Evolutionary conservation across 768 basidiomycete species (phyloP), one percentile per base, ranked within the genome.

Genomic region (Pholiota microspora): DNA sequence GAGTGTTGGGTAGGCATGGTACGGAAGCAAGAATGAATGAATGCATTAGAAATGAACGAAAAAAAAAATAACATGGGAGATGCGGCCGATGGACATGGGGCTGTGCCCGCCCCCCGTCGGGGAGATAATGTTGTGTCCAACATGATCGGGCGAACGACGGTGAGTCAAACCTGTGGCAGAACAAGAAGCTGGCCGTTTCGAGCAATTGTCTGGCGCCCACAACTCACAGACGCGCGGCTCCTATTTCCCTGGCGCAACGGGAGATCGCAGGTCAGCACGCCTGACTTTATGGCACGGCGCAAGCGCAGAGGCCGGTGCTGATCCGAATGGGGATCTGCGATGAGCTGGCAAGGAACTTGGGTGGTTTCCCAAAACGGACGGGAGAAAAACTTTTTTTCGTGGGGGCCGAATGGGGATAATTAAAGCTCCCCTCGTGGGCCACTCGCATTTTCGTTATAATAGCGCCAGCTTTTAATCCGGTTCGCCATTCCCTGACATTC

Each of bases 371-470:
- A 42, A 42, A 16, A 13, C 15, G 40, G 18, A 9, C 36, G 25
- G 7, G 10, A 32, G 44, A 51, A 51, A 51, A 42, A 24, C 31
- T 48, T 54, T 54, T 48, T 40, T 10, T 18, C n/a, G n/a, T n/a
- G n/a, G n/a, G n/a, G n/a, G 44, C 56, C 50, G 49, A 32, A 62
- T 49, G 58, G 59, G 53, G 59, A 47, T 54, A 52, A n/a, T 31
- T 6, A 31, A 6, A 31, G 7, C 13, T 28, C 50, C 21, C 49
- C 35, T 35, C 51, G 13, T 42, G 38, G 16, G 15, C 48, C 9
- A 27, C 21, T 32, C 36, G 24, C 45, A 49, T 51, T 49, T 40
- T 31, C 6, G 42, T 35, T 35, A 16, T 57, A 54, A 59, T 57
- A 55, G 34, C 46, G 16, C 21, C 38, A 31, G 44, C 53, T 53